Evolutionary conservation across 306 rosid species (phyloP).

Genomic region (Carpinus fangiana): DNA sequence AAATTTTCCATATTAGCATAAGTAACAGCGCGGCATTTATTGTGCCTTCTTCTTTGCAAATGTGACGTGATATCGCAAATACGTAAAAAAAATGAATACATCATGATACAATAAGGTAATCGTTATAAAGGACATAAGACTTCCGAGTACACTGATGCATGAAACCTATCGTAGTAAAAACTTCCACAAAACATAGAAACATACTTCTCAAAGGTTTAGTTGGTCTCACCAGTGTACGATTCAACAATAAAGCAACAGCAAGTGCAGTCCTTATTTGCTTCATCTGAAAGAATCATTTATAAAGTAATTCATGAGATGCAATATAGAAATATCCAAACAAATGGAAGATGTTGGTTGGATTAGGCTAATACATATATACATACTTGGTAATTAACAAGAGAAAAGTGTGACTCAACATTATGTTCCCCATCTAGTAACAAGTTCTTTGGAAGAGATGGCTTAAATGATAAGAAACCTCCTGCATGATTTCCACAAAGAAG

Average conservation of each 20-base stretch:
- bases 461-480: slow-evolving; percentile 90
- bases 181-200: slow-evolving; percentile 8
- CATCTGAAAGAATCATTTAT: slow-evolving; percentile 54
- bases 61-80: background rate
- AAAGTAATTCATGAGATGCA: slow-evolving; percentile 19
- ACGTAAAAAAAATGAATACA: background rate
- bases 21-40: background rate
- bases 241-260: slow-evolving; percentile 83
- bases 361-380: slow-evolving; percentile 48
- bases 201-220: slow-evolving; percentile 12
- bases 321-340: slow-evolving; percentile 28
- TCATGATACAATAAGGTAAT: background rate
- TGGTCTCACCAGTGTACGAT: slow-evolving; percentile 85
- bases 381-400: slow-evolving; percentile 91
- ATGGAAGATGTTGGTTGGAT: slow-evolving; percentile 37
- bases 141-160: background rate
- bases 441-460: slow-evolving; percentile 82
- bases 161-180: background rate
- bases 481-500: slow-evolving; percentile 35
- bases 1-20: background rate
- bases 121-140: background rate
- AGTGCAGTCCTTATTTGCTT: slow-evolving; percentile 91
- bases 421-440: slow-evolving; percentile 70
- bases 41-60: background rate
- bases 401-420: slow-evolving; percentile 68